Percentiles rank a stretch among this genome's conserved stretches.
Conservation (phyloP, 148 eudicot genomes). For the Amaranthus palmeri region DNA sequence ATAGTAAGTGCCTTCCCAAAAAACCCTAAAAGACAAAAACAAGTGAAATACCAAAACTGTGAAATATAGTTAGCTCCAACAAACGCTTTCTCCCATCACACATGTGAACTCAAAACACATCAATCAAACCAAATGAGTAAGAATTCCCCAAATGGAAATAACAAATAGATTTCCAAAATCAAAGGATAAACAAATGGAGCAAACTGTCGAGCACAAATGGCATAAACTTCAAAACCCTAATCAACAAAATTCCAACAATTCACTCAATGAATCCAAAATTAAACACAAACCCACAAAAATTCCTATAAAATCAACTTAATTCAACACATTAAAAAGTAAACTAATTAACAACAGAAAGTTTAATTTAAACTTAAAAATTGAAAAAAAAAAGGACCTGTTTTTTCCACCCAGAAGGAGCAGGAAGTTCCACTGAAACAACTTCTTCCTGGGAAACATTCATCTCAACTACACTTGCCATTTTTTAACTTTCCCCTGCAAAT, state of each 20-base stretch:
- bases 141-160: neutral
- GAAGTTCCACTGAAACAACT: constrained; percentile 57
- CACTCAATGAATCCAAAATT: constrained; percentile 9
- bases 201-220: too few species aligned
- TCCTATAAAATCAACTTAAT: neutral
- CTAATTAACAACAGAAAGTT: neutral
- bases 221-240: constrained; percentile 15
- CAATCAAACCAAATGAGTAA: neutral
- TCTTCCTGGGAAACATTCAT: constrained; percentile 33
- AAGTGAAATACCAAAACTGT: constrained; percentile 7
- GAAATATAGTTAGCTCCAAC: constrained; percentile 7
- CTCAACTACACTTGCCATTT: constrained; percentile 47
- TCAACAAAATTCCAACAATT: constrained; percentile 10
- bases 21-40: constrained; percentile 28
- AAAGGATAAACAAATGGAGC: neutral
- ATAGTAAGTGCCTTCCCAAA: constrained; percentile 19
- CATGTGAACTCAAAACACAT: neutral
- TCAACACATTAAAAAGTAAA: neutral
- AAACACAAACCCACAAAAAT: constrained; percentile 20
- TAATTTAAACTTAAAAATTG: neutral
- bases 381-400: constrained; percentile 40
- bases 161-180: neutral
- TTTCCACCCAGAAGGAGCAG: constrained; percentile 80
- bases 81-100: neutral
- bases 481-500: constrained; percentile 24